Evolutionary conservation across 2,329 filamentous ascomycete genomes (phyloP), one percentile per base, ranked within the genome.

Genomic region (Colletotrichum sp.): DNA sequence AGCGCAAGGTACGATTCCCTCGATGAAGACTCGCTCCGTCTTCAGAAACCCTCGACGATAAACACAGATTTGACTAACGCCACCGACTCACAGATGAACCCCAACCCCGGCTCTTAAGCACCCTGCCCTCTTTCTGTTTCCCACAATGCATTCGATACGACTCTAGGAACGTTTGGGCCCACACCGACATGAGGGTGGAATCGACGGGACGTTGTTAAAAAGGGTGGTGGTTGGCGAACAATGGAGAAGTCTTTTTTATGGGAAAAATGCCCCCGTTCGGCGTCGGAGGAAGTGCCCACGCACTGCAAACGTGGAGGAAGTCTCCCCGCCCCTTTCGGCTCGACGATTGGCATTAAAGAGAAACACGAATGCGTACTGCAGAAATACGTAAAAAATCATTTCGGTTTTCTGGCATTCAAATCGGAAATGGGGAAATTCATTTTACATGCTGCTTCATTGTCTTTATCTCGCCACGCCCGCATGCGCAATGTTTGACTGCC

Each of bases 1-100:
- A 99, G 96, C 92, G 96, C 89, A 98, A 98, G 95, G 95, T 97
- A 77, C 34, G n/a, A 55, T 39, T 34, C 57, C n/a, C 36, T 44
- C 24, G 55, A 65, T 24, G 44, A 55, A 30, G 44, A 32, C 18
- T 12, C 30, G 13, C 34, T 32, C 34, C 68, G 24, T 30, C 1
- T 22, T 44, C 16, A 22, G 44, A 36, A 52, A 16, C 34, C 44
- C n/a, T 24, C 55, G 22, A n/a, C 64, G 36, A n/a, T 15, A 12
- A 36, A 48, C 10, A 57, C 28, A 12, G 22, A 15, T 15, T 62
- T 44, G 48, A 22, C 74, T 77, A 70, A 80, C 82, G 74, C 80
- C 36, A 16, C 59, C 34, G 15, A 15, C 13, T n/a, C n/a, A 36
- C 64, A 85, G 84, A 86, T 86, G 84, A 86, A 86, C 84, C 84